phyloP scores from a whole-genome alignment of 257 asterid genomes.

The Buddleja alternifolia region DNA sequence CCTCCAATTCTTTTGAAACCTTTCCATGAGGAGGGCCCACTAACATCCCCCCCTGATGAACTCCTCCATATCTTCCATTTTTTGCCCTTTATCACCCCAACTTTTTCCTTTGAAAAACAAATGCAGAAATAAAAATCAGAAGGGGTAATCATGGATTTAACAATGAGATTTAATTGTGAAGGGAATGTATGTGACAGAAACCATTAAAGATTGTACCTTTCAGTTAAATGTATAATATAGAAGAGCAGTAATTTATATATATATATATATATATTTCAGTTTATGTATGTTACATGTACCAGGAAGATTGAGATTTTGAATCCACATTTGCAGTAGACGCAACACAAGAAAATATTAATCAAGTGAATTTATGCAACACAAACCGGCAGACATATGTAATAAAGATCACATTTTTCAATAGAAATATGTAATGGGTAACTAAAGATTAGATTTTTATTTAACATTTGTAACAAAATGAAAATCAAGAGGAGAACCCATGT shows the following conservation, averaged over 20 bases:
- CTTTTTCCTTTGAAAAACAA: slow-evolving; percentile 52
- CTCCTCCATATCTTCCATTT: slow-evolving; percentile 91
- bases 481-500: neutral
- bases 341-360: neutral
- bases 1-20: slow-evolving; percentile 50
- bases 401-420: neutral
- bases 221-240: neutral
- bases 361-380: neutral
- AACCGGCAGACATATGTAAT: neutral
- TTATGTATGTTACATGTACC: neutral
- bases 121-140: neutral
- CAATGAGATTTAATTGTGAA: neutral
- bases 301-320: slow-evolving; percentile 13
- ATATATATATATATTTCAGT: neutral
- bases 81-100: slow-evolving; percentile 65
- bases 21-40: slow-evolving; percentile 67
- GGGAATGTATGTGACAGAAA: neutral
- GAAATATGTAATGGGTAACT: neutral
- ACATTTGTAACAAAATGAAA: neutral
- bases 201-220: slow-evolving; percentile 7
- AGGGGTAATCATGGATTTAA: neutral
- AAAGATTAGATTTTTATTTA: slow-evolving; percentile 7
- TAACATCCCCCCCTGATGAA: slow-evolving; percentile 56
- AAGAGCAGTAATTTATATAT: neutral
- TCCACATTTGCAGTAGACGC: slow-evolving; percentile 5